Conservation (phyloP, 805 yeast species). For the Teunomyces aglyptinius region DNA sequence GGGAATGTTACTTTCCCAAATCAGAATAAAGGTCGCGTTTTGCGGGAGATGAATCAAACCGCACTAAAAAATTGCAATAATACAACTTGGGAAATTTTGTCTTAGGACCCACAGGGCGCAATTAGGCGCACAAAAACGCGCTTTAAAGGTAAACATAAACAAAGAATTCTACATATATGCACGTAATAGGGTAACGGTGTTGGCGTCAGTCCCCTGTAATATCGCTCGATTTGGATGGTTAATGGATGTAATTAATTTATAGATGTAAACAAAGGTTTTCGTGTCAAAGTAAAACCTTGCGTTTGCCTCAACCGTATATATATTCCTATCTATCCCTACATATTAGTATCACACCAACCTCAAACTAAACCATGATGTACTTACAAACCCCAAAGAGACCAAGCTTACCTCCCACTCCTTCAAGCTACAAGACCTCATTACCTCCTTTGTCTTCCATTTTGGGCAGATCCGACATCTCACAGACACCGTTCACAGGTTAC, state of each 20-base stretch:
- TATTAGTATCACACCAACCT: too few relatives aligned
- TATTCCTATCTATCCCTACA: not conserved
- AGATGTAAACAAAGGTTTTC: slow-evolving; percentile 2
- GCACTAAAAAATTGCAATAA: not conserved
- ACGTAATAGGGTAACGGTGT: slow-evolving; percentile 2
- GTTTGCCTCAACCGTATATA: not conserved
- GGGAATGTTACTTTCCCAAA: slow-evolving; percentile 2
- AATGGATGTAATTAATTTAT: slow-evolving; percentile 1
- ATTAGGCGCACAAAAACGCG: slow-evolving; percentile 2
- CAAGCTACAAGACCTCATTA: slow-evolving; percentile 23
- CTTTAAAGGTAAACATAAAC: slow-evolving; percentile 3
- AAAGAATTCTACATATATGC: slow-evolving; percentile 2
- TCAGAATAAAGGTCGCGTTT: not conserved
- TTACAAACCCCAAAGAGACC: slow-evolving; percentile 38
- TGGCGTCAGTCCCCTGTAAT: slow-evolving; percentile 5
- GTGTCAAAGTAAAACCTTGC: not conserved
- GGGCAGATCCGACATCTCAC: not conserved
- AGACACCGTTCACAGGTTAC: slow-evolving; percentile 10
- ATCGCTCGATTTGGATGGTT: slow-evolving; percentile 3
- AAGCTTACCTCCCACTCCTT: slow-evolving; percentile 21
- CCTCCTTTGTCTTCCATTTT: slow-evolving; percentile 43
- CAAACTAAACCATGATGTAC: slow-evolving; percentile 22
- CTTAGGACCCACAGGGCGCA: not conserved
- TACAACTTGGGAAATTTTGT: slow-evolving; percentile 1
- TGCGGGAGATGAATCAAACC: not conserved